A percentile compares a stretch with the other conserved stretches of the same genome.
Evolutionary conservation across 108 stramenopile species (phyloP).

Genomic region (Cyclostephanos invisitatus): DNA sequence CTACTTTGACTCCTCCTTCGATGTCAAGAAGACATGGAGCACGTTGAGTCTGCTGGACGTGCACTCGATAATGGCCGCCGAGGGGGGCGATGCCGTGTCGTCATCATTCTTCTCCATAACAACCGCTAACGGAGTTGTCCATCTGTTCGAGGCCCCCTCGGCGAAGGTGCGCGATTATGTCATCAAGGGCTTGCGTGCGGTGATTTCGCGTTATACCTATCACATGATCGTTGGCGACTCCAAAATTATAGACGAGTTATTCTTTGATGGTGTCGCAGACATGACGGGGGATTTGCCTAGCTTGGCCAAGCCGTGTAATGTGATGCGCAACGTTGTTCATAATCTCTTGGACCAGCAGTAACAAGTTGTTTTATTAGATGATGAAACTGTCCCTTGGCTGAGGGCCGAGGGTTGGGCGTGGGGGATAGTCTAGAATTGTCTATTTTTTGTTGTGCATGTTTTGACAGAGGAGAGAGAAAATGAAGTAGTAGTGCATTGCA

Average conservation of each 20-base stretch:
- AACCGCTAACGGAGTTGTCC: constrained; percentile 55
- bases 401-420: not conserved
- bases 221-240: constrained; percentile 63
- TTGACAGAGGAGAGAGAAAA: not conserved
- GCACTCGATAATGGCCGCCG: constrained; percentile 54
- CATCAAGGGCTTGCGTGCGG: constrained; percentile 58
- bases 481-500: no score
- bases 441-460: not conserved
- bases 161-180: constrained; percentile 51
- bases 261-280: constrained; percentile 42
- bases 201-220: constrained; percentile 51
- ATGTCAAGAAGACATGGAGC: constrained; percentile 39
- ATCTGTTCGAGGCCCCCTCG: constrained; percentile 70
- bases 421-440: not conserved
- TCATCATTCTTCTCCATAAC: constrained; percentile 72
- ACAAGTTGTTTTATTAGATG: not conserved
- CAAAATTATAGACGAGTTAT: constrained; percentile 56
- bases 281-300: constrained; percentile 53
- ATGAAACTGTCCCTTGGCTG: not conserved
- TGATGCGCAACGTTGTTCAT: constrained; percentile 59
- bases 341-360: constrained; percentile 51
- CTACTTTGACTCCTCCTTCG: constrained; percentile 1
- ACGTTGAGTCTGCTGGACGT: constrained; percentile 53
- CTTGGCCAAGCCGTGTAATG: constrained; percentile 47
- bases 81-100: constrained; percentile 13